Base-by-base conservation (phyloP, 1,284 basidiomycete species). In the Kwoniella shivajii region DNA sequence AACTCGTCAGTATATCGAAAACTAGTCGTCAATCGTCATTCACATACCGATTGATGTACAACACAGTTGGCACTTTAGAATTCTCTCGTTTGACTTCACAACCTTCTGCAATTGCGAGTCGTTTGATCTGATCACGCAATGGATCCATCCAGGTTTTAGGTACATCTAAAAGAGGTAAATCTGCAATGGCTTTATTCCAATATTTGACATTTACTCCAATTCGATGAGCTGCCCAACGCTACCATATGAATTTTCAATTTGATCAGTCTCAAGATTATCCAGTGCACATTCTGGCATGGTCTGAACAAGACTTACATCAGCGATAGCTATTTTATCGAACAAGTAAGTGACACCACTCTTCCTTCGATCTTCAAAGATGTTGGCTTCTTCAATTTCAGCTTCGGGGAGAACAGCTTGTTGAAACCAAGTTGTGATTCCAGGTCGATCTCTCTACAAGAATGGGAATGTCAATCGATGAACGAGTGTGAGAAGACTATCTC, bases 111-210 rank as follows among this genome's bases (percentile, higher is more conserved):
- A 55, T 34, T n/a, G 54, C 55, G 11, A 65, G 37, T 16, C 44
- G 20, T 31, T 64, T 63, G 31, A 66, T 45, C 11, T 58, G 55
- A 45, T 66, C 55, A 22, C 68, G 54, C 11, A 70, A 42, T 1
- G 66, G 68, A 34, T 63, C 60, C 57, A 65, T 56, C 64, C 66
- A 66, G 18, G 50, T 56, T 13, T n/a, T 10, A 0, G 66, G 61
- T 1, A 59, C 64, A 6, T 47, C n/a, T n/a, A 66, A 47, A 2
- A 43, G 24, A 6, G 63, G 55, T 20, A 67, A 44, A 49, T 68
- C 64, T 11, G 57, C 64, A n/a, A 37, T 61, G 36, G 61, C 65
- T 59, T 70, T 70, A 60, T 66, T 66, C 62, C 61, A 68, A 39
- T 47, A 54, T 42, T 57, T 53, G 4, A 61, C 57, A n/a, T 61